These are phyloP conservation scores for Phalaenopsis aphrodite DNA, from an alignment of 106 monocot genomes.

Conservation along the genomic window DNA sequence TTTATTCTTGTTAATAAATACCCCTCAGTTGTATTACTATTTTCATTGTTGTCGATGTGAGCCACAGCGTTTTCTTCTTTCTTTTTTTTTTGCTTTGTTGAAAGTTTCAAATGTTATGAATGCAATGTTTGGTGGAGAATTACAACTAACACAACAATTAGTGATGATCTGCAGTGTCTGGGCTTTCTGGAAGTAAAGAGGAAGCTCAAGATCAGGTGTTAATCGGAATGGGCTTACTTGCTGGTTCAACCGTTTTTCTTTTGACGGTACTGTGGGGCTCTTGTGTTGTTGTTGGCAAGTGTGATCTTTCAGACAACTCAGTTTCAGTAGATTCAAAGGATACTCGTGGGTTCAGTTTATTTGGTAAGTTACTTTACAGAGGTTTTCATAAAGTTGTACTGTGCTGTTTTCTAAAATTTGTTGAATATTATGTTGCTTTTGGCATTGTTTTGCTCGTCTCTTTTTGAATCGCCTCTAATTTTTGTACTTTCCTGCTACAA, in stretches of 20 bases:
- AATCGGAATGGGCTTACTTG: constrained; percentile 94
- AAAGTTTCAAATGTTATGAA: background rate
- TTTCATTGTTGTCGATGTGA: background rate
- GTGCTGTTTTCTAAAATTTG: background rate
- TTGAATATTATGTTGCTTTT: background rate
- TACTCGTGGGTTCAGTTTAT: constrained; percentile 64
- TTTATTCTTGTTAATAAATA: background rate
- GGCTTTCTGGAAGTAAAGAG: constrained; percentile 86
- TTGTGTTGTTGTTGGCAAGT: constrained; percentile 78
- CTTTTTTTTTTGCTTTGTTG: background rate
- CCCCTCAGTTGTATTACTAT: background rate
- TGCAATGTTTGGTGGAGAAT: background rate
- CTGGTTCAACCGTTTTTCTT: constrained; percentile 88
- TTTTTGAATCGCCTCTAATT: background rate
- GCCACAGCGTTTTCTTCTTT: background rate
- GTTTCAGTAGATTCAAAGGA: constrained; percentile 71
- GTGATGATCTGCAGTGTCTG: constrained; percentile 54
- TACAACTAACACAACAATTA: background rate
- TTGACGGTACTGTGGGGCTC: constrained; percentile 78
- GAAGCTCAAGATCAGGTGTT: constrained; percentile 80
- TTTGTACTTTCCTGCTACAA: background rate
- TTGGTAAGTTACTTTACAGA: constrained; percentile 35
- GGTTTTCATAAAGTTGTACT: background rate
- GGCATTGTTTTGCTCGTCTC: background rate
- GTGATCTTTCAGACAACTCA: constrained; percentile 67